Evolutionary conservation across 805 yeast species (phyloP), one percentile per base, ranked within the genome.

Genomic region (Phaffomyces antillensis): DNA sequence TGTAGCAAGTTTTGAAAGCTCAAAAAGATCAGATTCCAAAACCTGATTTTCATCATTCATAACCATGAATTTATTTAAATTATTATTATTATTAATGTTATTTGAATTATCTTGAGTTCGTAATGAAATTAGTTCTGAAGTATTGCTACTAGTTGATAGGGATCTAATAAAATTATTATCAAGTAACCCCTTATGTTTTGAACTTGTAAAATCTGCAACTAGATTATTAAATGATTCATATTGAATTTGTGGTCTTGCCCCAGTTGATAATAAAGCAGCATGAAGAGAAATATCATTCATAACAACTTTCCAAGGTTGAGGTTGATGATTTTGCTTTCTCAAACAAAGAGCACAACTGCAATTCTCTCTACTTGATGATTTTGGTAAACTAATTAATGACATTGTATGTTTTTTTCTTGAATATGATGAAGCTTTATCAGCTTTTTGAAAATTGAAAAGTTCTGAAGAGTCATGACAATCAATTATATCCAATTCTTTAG

Each of bases 231-330:
- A 46, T 1, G 60, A 48, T 12, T 36, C 47, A 17, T 47, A 39
- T 17, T 41, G 47, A 4, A 32, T 31, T 23, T 43, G 43, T 6
- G 55, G 50, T 16, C 44, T 48, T 0, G 50, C 44, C 1, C 71
- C 71, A 24, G 62, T 65, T 3, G 70, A 68, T 18, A 63, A 49
- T 36, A 63, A 41, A 1, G 73, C 73, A 4, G 73, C 73, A 37
- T 61, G 63, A 37, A 67, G 51, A 1, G 72, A 66, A 0, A 64
- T 55, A 26, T 63, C 68, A 51, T 67, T 66, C 54, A 67, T 54
- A 9, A 65, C 55, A 4, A 59, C 56, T 37, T 52, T 59, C 62
- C 67, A 63, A 1, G 63, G 56, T 36, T 53, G 56, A 9, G 17
- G 42, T 24, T 37, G 39, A 8, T 40, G 40, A 4, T 26, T 40